Conservation (phyloP, 208 protist genomes). For the Naegleria fowleri region DNA sequence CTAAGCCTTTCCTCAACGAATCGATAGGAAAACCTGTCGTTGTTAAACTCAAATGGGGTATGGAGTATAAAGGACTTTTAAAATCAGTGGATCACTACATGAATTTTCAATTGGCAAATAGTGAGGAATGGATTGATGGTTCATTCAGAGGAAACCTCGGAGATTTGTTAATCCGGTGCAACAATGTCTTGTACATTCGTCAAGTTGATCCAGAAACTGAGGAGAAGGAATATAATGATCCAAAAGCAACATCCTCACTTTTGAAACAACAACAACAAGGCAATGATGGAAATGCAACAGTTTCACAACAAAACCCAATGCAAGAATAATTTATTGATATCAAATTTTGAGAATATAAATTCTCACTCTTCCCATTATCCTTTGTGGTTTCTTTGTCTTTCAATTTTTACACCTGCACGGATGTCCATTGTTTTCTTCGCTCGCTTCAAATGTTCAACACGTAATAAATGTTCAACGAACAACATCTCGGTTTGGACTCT, state of each 20-base stretch:
- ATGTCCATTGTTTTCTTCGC: too few relatives aligned
- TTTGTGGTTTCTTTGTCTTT: too few relatives aligned
- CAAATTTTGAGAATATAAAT: neutral
- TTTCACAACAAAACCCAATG: neutral
- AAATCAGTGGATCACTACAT: constrained; percentile 93
- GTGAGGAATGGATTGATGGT: constrained; percentile 75
- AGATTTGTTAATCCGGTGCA: constrained; percentile 77
- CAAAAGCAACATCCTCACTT: neutral
- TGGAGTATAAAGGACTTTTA: constrained; percentile 90
- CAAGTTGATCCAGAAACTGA: neutral
- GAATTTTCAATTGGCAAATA: constrained; percentile 83
- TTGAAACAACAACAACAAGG: too few relatives aligned
- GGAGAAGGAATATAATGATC: neutral
- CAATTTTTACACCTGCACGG: too few relatives aligned
- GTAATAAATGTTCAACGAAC: too few relatives aligned
- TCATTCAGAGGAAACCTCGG: constrained; percentile 68
- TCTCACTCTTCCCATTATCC: too few relatives aligned
- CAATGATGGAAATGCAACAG: neutral
- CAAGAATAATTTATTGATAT: neutral
- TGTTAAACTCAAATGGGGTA: constrained; percentile 97
- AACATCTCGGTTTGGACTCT: too few relatives aligned
- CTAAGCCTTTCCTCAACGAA: constrained; percentile 84
- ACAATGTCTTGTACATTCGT: constrained; percentile 76
- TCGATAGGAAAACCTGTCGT: constrained; percentile 86
- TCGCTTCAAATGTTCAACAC: too few relatives aligned